These are phyloP conservation scores for Mycena sanguinolenta DNA, from an alignment of 768 basidiomycete species.

Conservation along the genomic window DNA sequence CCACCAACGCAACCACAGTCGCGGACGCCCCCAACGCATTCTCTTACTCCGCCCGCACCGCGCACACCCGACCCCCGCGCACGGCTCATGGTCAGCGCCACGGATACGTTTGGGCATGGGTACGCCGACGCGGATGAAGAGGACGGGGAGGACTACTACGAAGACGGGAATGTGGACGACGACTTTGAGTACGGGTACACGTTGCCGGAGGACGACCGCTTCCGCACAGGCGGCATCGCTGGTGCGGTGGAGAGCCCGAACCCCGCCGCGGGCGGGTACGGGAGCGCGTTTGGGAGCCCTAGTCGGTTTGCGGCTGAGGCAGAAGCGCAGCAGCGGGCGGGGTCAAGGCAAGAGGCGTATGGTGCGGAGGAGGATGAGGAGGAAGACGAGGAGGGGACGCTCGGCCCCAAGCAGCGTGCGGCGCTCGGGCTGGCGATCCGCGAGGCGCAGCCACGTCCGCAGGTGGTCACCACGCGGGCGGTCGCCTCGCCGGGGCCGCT, in stretches of 20 bases:
- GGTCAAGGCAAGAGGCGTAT: slow-evolving; percentile 25
- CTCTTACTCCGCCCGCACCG: background rate
- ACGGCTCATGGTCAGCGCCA: slow-evolving; percentile 45
- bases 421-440: slow-evolving; percentile 8
- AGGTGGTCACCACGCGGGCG: slow-evolving; percentile 43
- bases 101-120: slow-evolving; percentile 52
- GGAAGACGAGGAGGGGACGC: slow-evolving; percentile 35
- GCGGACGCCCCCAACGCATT: background rate
- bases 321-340: background rate
- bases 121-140: slow-evolving; percentile 31
- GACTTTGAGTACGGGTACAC: slow-evolving; percentile 39
- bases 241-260: slow-evolving; percentile 36
- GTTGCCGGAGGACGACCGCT: slow-evolving; percentile 34
- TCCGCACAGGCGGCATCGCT: slow-evolving; percentile 25
- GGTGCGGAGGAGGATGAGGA: slow-evolving; percentile 45
- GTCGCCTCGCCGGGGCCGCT: slow-evolving; percentile 38
- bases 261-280: slow-evolving; percentile 13
- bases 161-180: slow-evolving; percentile 26
- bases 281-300: slow-evolving; percentile 18
- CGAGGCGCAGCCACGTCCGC: slow-evolving; percentile 23
- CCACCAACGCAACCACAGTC: background rate
- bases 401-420: slow-evolving; percentile 28
- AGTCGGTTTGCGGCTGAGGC: too few species aligned
- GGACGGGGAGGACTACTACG: background rate
- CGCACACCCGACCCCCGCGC: slow-evolving; percentile 35